Base-by-base conservation (phyloP, 495 filamentous ascomycete species). In the Barbatosphaeria neglecta region DNA sequence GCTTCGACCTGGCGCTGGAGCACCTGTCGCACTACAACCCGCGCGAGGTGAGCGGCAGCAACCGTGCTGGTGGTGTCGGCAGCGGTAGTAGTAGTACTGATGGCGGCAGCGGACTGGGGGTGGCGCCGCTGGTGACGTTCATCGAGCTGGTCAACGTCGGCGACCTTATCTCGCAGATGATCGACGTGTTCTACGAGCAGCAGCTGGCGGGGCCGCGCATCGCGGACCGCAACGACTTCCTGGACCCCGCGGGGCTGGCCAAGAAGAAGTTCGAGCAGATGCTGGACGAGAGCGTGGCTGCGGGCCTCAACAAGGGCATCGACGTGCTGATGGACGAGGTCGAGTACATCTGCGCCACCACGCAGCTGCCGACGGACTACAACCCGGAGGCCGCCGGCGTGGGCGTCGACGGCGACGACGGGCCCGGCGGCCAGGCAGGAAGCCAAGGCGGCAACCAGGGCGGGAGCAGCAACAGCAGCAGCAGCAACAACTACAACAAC, bases 231-330 rank as follows among this genome's bases (percentile, higher is more conserved):
- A 90, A 93, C 54, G 92, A 99, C 63, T 99, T 97, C 57, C 67
- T 99, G 27, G 86, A 92, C 56, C 87, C 89, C 4, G 86, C 89
- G 0, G 83, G 82, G 17, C 82, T 93, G 51, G 89, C 90, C 54
- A 99, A 99, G 76, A 97, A 95, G 66, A 87, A 84, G 40, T 99
- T 99, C 50, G 93, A 99, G 70, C 90, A 97, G 64, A 95, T 95
- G 84, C 81, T 99, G 9, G 93, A 99, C 59, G 93, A 97, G 65
- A 83, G 86, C 43, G 93, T 99, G 18, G 93, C 93, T 1, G 88
- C 92, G 22, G 93, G 93, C 7, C 67, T 99, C 50, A 95, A 95
- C 59, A 93, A 92, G 67, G 93, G 93, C 45, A 96, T 99, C 53
- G 90, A 97, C 56, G 93, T 95, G 22, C 77, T 99, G 41, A 96